phyloP scores from a whole-genome alignment of 495 filamentous ascomycete species.

The Aspergillus sclerotioniger region DNA sequence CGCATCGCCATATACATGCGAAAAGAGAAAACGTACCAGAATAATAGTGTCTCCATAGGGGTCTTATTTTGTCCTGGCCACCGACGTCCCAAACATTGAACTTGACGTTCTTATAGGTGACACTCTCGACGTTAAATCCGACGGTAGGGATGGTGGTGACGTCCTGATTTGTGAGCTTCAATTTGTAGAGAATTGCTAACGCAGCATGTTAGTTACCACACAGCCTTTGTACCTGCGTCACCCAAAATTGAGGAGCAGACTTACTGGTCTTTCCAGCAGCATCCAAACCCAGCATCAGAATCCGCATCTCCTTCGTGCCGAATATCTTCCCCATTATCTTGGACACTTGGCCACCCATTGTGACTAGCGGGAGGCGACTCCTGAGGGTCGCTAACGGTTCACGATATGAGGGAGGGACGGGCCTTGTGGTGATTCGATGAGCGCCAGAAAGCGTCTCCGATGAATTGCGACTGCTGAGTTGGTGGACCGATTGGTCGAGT shows the following conservation, averaged over 20 bases:
- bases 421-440: neutral
- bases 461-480: neutral
- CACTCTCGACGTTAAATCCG: constrained; percentile 99
- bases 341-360: constrained; percentile 77
- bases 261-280: constrained; percentile 96
- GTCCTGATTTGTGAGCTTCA: constrained; percentile 90
- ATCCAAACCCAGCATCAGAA: constrained; percentile 96
- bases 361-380: constrained; percentile 24
- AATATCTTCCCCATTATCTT: constrained; percentile 97
- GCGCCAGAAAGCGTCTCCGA: neutral
- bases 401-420: constrained; percentile 6
- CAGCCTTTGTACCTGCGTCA: too few relatives aligned
- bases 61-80: constrained; percentile 98
- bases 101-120: constrained; percentile 98
- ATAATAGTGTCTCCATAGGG: constrained; percentile 98
- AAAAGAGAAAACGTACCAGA: constrained; percentile 59
- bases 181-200: constrained; percentile 94
- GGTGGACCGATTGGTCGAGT: neutral
- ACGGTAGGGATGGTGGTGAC: constrained; percentile 99
- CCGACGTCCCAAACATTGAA: constrained; percentile 99
- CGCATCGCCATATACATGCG: neutral
- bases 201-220: constrained; percentile 1
- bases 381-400: constrained; percentile 6
- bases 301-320: constrained; percentile 96
- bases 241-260: constrained; percentile 10